Percentiles rank a stretch among this genome's conserved stretches.
Evolutionary conservation across 2,329 filamentous ascomycete genomes (phyloP).

Genomic region (Exophiala calicioides): DNA sequence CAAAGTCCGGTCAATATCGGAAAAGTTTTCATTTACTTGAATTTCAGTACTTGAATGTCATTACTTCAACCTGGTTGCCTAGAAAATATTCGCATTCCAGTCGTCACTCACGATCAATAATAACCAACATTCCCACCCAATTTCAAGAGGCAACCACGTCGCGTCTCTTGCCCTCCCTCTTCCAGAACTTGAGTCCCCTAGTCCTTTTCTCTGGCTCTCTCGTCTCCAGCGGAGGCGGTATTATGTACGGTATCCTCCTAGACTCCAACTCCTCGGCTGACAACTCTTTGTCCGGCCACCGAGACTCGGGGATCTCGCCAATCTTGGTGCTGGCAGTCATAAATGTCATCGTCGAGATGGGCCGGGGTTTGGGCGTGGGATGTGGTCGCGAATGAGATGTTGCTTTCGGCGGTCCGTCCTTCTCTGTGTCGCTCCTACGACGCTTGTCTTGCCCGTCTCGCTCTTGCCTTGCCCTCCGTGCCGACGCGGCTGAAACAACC

Average conservation of each 20-base stretch:
- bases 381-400: background rate
- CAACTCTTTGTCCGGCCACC: conserved; percentile 11
- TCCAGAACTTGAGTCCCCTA: conserved; percentile 31
- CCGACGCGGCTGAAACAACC: conserved; percentile 20
- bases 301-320: conserved; percentile 52
- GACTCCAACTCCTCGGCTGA: conserved; percentile 10
- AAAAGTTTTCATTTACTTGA: too few species aligned
- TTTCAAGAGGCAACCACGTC: conserved; percentile 9
- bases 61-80: too few species aligned
- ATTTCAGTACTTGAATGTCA: too few species aligned
- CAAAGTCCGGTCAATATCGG: too few species aligned
- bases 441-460: conserved; percentile 7
- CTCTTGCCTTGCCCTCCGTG: conserved; percentile 13
- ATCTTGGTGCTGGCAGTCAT: conserved; percentile 71
- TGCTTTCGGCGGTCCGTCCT: background rate
- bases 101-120: background rate
- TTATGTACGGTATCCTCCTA: conserved; percentile 17
- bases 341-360: conserved; percentile 39
- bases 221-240: conserved; percentile 25
- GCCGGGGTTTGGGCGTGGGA: conserved; percentile 10
- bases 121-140: background rate
- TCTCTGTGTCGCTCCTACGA: conserved; percentile 4
- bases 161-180: conserved; percentile 17
- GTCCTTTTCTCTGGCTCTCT: conserved; percentile 22
- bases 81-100: too few species aligned